Base-by-base conservation (phyloP, 2,329 filamentous ascomycete species). In the Nothomitra cinnamomea region DNA sequence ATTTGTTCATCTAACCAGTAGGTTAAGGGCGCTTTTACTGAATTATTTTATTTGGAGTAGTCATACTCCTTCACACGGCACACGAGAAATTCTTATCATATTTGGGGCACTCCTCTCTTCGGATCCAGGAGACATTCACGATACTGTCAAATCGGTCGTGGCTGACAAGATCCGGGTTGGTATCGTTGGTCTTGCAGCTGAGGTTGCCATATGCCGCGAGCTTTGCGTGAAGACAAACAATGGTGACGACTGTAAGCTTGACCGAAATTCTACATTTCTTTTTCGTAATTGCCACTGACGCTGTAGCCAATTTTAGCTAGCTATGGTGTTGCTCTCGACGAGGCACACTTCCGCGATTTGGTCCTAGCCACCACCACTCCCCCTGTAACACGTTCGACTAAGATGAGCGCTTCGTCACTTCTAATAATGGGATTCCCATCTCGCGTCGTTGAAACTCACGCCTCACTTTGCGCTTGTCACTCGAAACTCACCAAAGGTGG, bases 401-500 rank as follows among this genome's bases (percentile, higher is more conserved):
- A 77, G 58, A 74, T 77, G 61, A 74, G 72, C 56, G 74, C 74
- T 7, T 75, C 79, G 1, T 80, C 77, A 53, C 72, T 98, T 41
- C 77, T 98, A 24, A 94, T 94, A 85, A 98, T 98, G 90, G 92
- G 92, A 3, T 98, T 98, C 63, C 92, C 92, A 0, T 94, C 87
- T 4, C 79, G 89, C 38, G 85, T 84, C 1, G 79, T 92, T 3
- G 85, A 87, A 53, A 74, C 80, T 22, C 72, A 74, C 48, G 76
- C 81, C 3, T 88, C 83, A 56, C 79, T 92, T 57, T 98, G 92
- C 66, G 88, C 89, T 3, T 98, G 92, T 64, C 90, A 96, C 68
- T 87, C 85, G 59, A 80, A 81, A 57, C 80, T 90, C 15, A 83
- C 78, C 19, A 75, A 85, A 51, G 87, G 92, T 54, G 92, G 92